Percentiles rank a stretch among this genome's conserved stretches.
phyloP scores from a whole-genome alignment of 83 land plant genomes.

The Diphasiastrum complanatum region DNA sequence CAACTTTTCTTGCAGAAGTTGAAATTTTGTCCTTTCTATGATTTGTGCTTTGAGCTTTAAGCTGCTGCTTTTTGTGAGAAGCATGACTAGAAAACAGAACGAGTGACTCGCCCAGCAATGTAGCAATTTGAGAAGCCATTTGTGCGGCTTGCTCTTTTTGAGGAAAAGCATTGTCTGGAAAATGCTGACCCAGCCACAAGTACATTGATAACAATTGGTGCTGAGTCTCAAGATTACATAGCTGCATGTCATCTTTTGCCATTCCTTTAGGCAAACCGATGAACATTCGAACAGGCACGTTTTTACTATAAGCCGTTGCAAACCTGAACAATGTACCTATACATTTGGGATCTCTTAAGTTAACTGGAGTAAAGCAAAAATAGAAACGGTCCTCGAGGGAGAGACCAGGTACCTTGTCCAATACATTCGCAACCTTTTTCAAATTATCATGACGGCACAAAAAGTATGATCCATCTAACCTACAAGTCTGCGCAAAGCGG shows the following conservation, averaged over 20 bases:
- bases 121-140: conserved; percentile 54
- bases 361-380: conserved; percentile 83
- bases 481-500: conserved; percentile 50
- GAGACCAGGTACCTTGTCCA: conserved; percentile 57
- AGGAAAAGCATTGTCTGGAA: conserved; percentile 54
- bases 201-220: conserved; percentile 76
- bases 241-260: conserved; percentile 56
- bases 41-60: no score
- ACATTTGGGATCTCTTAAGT: conserved; percentile 58
- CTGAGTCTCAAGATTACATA: conserved; percentile 66
- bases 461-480: conserved; percentile 67
- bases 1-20: no score
- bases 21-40: no score
- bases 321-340: conserved; percentile 58
- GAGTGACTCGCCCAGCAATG: conserved; percentile 55
- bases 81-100: no score
- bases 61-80: no score
- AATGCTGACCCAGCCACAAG: conserved; percentile 64
- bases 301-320: conserved; percentile 51
- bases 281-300: conserved; percentile 47
- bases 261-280: conserved; percentile 58
- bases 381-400: conserved; percentile 60
- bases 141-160: conserved; percentile 44
- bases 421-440: conserved; percentile 61
- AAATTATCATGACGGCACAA: conserved; percentile 56